These are phyloP conservation scores for Sextonia rubra DNA, from an alignment of 164 flowering plant species.

Conservation along the genomic window DNA sequence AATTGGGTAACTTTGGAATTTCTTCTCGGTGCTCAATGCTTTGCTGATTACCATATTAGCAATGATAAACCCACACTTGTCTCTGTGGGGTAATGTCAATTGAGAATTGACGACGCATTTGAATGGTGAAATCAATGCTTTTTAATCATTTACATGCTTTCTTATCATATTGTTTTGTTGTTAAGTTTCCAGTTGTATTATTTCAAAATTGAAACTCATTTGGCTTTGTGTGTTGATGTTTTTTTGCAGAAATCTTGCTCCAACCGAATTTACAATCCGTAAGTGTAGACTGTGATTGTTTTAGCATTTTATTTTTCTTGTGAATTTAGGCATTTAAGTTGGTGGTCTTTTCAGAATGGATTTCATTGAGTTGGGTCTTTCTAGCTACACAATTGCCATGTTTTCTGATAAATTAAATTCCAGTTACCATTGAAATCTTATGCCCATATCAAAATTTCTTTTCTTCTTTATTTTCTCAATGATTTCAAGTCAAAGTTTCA, in stretches of 20 bases:
- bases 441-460: not conserved
- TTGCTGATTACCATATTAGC: not conserved
- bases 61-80: not conserved
- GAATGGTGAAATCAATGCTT: not conserved
- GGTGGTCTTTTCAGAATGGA: not conserved
- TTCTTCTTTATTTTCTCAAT: too few species aligned
- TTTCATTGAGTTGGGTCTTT: not conserved
- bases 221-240: not conserved
- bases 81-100: not conserved
- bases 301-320: not conserved
- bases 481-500: too few species aligned
- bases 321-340: not conserved
- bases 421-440: not conserved
- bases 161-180: not conserved
- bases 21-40: not conserved
- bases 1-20: not conserved
- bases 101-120: not conserved
- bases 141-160: not conserved
- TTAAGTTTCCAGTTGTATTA: not conserved
- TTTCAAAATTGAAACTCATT: not conserved
- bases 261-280: slow-evolving; percentile 16
- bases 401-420: not conserved
- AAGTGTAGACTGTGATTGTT: not conserved
- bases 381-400: not conserved
- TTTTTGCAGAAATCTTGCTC: slow-evolving; percentile 9